Evolutionary conservation across 208 protist species (phyloP).

Genomic region (Leishmania aethiopica): DNA sequence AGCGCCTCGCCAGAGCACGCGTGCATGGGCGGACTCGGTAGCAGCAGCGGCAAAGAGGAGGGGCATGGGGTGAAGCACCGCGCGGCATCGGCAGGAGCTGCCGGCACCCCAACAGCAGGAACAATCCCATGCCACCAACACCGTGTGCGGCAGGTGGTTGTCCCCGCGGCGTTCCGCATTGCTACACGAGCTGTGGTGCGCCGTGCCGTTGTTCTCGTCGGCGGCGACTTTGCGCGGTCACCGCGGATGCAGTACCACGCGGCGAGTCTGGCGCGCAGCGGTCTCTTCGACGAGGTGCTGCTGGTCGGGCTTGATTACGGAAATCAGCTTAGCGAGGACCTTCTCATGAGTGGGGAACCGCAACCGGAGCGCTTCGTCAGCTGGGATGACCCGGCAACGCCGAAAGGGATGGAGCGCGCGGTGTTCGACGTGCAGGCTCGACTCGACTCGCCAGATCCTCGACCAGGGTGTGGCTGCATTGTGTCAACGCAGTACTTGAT

Average conservation of each 20-base stretch:
- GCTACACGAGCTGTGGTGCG: conserved; percentile 54
- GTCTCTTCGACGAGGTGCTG: conserved; percentile 75
- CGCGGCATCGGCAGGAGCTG: not conserved
- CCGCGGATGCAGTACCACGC: conserved; percentile 94
- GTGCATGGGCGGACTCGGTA: not conserved
- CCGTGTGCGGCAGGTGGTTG: conserved; percentile 26
- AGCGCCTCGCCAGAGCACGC: not conserved
- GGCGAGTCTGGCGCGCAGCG: conserved; percentile 63
- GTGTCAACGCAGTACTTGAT: conserved; percentile 40
- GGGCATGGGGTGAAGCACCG: not conserved
- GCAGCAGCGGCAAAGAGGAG: conserved; percentile 4
- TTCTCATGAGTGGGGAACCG: conserved; percentile 44
- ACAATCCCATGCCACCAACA: not conserved
- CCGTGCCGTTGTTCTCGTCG: conserved; percentile 84
- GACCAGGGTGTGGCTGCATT: conserved; percentile 29
- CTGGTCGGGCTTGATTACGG: conserved; percentile 78
- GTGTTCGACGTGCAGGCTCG: conserved; percentile 23
- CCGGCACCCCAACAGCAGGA: not conserved
- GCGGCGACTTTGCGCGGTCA: conserved; percentile 87
- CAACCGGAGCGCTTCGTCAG: conserved; percentile 33
- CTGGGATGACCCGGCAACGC: conserved; percentile 6
- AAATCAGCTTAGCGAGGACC: conserved; percentile 68
- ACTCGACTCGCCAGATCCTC: conserved; percentile 18
- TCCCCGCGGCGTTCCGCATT: conserved; percentile 43
- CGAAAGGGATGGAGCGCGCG: conserved; percentile 11